Percentiles rank a stretch among this genome's conserved stretches.
Conservation (phyloP, 2,329 filamentous ascomycete species). For the Trichoderma koningiopsis region DNA sequence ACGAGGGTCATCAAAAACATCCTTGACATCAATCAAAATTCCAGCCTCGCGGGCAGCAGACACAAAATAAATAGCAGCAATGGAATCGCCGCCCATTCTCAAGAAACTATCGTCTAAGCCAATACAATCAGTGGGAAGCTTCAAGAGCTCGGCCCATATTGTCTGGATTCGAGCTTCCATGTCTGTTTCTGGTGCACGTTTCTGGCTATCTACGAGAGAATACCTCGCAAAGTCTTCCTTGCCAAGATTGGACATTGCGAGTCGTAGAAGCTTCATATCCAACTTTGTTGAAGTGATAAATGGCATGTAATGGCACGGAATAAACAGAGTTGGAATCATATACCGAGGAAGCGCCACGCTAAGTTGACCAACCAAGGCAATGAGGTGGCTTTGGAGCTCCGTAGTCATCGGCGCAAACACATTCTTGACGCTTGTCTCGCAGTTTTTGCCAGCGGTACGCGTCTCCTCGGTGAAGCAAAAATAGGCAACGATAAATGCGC, state of each 20-base stretch:
- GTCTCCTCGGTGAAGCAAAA: constrained; percentile 22
- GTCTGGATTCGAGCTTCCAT: constrained; percentile 35
- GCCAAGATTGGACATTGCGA: not conserved
- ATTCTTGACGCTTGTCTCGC: not conserved
- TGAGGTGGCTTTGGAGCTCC: constrained; percentile 13
- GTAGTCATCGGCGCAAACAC: constrained; percentile 12
- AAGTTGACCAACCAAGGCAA: constrained; percentile 21
- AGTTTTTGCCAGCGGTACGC: not conserved
- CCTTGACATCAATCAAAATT: constrained; percentile 24
- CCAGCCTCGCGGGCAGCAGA: constrained; percentile 21
- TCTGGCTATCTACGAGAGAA: constrained; percentile 33
- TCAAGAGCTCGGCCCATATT: constrained; percentile 35
- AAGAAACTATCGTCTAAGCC: constrained; percentile 29
- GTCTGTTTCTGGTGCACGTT: constrained; percentile 27
- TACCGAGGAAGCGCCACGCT: constrained; percentile 21
- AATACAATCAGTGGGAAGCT: constrained; percentile 21
- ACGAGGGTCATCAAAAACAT: constrained; percentile 23
- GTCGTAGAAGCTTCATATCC: constrained; percentile 26
- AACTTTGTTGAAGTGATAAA: constrained; percentile 25
- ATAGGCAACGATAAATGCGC: constrained; percentile 21
- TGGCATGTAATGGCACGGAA: constrained; percentile 23
- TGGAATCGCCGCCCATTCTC: constrained; percentile 31
- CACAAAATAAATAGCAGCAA: constrained; percentile 30
- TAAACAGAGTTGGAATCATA: constrained; percentile 24
- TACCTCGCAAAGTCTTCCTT: constrained; percentile 27